Evolutionary conservation across 805 yeast genomes (phyloP).

Genomic region (Candida sakaeoensis): DNA sequence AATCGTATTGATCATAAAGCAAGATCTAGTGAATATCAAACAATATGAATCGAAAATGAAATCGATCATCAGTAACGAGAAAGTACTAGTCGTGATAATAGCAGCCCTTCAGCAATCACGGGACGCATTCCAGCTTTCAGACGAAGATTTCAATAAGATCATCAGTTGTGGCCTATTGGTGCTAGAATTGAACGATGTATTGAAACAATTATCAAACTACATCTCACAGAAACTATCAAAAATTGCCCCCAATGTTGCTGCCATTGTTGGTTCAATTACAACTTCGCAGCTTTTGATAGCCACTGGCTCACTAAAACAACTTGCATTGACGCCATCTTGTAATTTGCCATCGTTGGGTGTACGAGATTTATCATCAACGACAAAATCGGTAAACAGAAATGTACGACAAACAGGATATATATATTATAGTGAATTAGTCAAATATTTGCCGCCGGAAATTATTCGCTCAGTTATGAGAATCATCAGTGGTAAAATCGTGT

Average conservation of each 20-base stretch:
- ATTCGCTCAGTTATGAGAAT: conserved; percentile 73
- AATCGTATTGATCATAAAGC: conserved; percentile 49
- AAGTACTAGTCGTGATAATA: conserved; percentile 69
- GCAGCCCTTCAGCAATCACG: conserved; percentile 54
- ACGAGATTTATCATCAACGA: conserved; percentile 31
- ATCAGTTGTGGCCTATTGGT: conserved; percentile 46
- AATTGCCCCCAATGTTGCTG: conserved; percentile 78
- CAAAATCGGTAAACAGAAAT: conserved; percentile 30
- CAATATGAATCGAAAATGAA: conserved; percentile 34
- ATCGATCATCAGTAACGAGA: conserved; percentile 54
- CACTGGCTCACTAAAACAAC: conserved; percentile 62
- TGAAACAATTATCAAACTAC: conserved; percentile 44
- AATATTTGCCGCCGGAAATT: conserved; percentile 52
- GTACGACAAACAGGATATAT: conserved; percentile 67
- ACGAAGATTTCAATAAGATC: conserved; percentile 34
- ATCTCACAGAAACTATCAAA: conserved; percentile 53
- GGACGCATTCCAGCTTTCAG: conserved; percentile 19
- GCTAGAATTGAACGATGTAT: conserved; percentile 40
- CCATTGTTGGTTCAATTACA: conserved; percentile 65
- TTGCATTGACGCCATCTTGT: conserved; percentile 75
- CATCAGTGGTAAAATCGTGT: conserved; percentile 69
- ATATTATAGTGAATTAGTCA: conserved; percentile 57
- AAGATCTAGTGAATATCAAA: conserved; percentile 32
- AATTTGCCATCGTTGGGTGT: conserved; percentile 78
- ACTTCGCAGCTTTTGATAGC: conserved; percentile 70